phyloP scores from a whole-genome alignment of 1,284 basidiomycete genomes.

The Rhizopogon parksii region DNA sequence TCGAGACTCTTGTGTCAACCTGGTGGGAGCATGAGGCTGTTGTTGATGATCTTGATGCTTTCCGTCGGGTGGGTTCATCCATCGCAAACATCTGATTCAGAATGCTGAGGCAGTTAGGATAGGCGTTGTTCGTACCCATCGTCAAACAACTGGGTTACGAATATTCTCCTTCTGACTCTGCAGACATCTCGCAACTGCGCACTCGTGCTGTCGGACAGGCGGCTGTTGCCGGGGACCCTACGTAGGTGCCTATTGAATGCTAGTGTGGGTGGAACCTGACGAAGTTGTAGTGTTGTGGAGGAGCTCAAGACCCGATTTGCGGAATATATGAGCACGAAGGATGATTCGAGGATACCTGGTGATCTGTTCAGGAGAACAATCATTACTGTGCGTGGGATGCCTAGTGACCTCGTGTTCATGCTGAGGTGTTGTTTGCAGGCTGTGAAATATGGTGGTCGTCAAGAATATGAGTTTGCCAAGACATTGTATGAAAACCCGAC shows the following conservation, averaged over 20 bases:
- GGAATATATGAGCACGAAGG: slow-evolving; percentile 63
- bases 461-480: slow-evolving; percentile 74
- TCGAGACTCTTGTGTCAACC: slow-evolving; percentile 53
- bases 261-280: slow-evolving; percentile 2
- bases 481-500: slow-evolving; percentile 66
- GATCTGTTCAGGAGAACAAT: slow-evolving; percentile 61
- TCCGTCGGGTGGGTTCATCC: slow-evolving; percentile 48
- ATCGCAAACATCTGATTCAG: slow-evolving; percentile 3
- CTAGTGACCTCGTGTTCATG: slow-evolving; percentile 3
- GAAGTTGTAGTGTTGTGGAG: slow-evolving; percentile 51
- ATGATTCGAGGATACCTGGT: slow-evolving; percentile 75
- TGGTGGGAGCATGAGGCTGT: slow-evolving; percentile 84
- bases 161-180: slow-evolving; percentile 61
- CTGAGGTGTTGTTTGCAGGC: slow-evolving; percentile 34
- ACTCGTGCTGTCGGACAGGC: slow-evolving; percentile 69
- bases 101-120: slow-evolving; percentile 4
- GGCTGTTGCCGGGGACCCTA: slow-evolving; percentile 55
- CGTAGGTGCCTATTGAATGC: slow-evolving; percentile 29
- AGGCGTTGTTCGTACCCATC: slow-evolving; percentile 75
- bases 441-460: slow-evolving; percentile 67
- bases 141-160: slow-evolving; percentile 80
- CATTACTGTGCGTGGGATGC: slow-evolving; percentile 34
- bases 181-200: slow-evolving; percentile 71
- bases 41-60: slow-evolving; percentile 53
- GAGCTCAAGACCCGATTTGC: slow-evolving; percentile 75